Base-by-base conservation (phyloP, 1,284 basidiomycete species). In the Heliocybe sulcata region DNA sequence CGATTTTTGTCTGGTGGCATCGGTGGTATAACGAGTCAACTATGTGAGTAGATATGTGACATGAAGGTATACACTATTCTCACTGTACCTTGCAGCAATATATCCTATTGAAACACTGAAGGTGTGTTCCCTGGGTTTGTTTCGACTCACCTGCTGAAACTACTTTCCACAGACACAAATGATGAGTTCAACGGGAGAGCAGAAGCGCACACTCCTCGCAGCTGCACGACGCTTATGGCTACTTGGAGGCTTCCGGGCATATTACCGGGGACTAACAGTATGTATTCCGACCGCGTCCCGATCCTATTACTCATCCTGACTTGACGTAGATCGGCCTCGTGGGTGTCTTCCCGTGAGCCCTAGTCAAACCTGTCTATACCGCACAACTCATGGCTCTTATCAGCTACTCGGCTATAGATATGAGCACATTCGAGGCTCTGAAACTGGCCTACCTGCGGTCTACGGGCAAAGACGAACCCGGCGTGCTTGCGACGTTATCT, bases 1-100 rank as follows among this genome's bases (percentile, higher is more conserved):
- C 84, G 97, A 14, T 99, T 99, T 74, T 69, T 99, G 53, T 91
- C 94, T 14, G 97, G 97, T 53, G 97, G 97, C 1, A 81, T 99
- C 42, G 97, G 96, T 51, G 97, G 97, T 49, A 89, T 99, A 63
- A 85, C 83, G 49, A 95, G 92, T 67, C 97, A 99, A 76, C 80
- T 99, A 35, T 85, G 90, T 90, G 62, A 68, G 85, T 42, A 42
- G n/a, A 6, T 72, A 33, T 27, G 55, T 52, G 45, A 57, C 27
- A 48, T 54, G 2, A 42, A 23, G 27, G 57, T n/a, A 47, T 19
- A 22, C 53, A 67, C 52, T 63, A 26, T 35, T 45, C 25, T 56
- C 23, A 45, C 51, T 65, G 19, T 63, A 54, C 57, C 14, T 51
- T 49, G 38, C 60, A 92, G 91, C 85, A 62, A 94, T 94, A 70